Base-by-base conservation (phyloP, 352 stramenopile species). In the Globisporangium cederbergense region DNA sequence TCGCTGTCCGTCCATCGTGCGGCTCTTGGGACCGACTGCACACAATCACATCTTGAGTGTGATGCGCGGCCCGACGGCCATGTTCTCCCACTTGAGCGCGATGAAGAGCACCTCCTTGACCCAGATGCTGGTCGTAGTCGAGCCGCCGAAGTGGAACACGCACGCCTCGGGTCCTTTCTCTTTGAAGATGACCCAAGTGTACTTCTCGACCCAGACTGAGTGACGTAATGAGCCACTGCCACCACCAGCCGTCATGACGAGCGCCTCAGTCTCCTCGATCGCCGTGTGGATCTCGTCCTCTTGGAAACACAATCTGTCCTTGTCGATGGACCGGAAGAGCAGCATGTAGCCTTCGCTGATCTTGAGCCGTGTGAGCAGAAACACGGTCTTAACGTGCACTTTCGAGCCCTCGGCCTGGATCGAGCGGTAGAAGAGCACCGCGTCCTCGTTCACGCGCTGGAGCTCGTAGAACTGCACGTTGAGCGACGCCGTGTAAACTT, bases 61-160 rank as follows among this genome's bases (percentile, higher is more conserved):
- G 55, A 70, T 59, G 30, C 42, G 58, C 46, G 82, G 77, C 0
- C 82, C 80, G 25, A 91, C 77, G 0, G 74, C 80, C 66, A 89
- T 72, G 25, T 42, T 84, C 36, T 91, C 82, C 79, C 82, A 91
- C 43, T 76, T 74, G 46, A 91, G 61, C 13, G 82, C 80, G 49
- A 89, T 77, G 57, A 91, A 86, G 25, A 91, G 65, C 61, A 91
- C 74, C 62, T 91, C 79, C 32, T 77, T 77, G 34, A 91, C 68
- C 82, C 82, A 91, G 25, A 91, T 66, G 9, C 61, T 50, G 14
- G 69, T 86, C 40, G 63, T 78, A 40, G 78, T 79, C 43, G 67
- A 66, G 30, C 82, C 82, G 38, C 82, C 82, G 60, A 91, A 91
- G 64, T 89, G 75, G 55, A 89, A 88, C 14, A 76, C 32, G 49